These are phyloP conservation scores for Chaetomium globosum DNA, from an alignment of 2,329 filamentous ascomycete species.

Conservation along the genomic window DNA sequence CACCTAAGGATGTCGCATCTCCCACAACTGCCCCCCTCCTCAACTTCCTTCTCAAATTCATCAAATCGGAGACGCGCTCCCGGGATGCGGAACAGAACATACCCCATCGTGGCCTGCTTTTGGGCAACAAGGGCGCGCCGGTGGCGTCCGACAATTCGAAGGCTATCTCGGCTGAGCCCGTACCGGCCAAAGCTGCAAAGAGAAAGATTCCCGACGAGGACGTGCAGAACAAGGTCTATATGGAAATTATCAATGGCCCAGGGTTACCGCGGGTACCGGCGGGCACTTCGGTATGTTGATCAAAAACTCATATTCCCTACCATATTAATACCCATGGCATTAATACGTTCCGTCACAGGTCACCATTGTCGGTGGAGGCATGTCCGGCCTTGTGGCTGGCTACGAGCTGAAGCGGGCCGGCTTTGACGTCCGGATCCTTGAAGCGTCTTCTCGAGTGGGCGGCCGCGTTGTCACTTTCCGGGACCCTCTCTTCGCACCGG, in stretches of 20 bases:
- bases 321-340: not conserved
- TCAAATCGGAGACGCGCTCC: not conserved
- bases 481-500: slow-evolving; percentile 15
- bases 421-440: slow-evolving; percentile 10
- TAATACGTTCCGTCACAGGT: not conserved
- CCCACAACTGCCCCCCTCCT: not conserved
- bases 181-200: too few relatives aligned
- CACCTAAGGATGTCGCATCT: not conserved
- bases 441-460: slow-evolving; percentile 17
- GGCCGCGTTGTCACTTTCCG: slow-evolving; percentile 17
- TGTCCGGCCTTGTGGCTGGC: slow-evolving; percentile 1
- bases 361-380: slow-evolving; percentile 12
- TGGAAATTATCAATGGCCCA: not conserved
- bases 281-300: not conserved
- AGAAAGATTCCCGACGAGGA: not conserved
- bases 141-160: too few relatives aligned
- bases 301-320: not conserved
- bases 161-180: too few relatives aligned
- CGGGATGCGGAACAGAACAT: not conserved
- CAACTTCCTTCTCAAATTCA: not conserved
- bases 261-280: not conserved
- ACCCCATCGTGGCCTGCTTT: not conserved
- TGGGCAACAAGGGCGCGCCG: too few relatives aligned
- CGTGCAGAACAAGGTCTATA: not conserved
- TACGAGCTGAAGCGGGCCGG: slow-evolving; percentile 16